Evolutionary conservation across 768 basidiomycete species (phyloP).

Genomic region (Psilocybe sp.): DNA sequence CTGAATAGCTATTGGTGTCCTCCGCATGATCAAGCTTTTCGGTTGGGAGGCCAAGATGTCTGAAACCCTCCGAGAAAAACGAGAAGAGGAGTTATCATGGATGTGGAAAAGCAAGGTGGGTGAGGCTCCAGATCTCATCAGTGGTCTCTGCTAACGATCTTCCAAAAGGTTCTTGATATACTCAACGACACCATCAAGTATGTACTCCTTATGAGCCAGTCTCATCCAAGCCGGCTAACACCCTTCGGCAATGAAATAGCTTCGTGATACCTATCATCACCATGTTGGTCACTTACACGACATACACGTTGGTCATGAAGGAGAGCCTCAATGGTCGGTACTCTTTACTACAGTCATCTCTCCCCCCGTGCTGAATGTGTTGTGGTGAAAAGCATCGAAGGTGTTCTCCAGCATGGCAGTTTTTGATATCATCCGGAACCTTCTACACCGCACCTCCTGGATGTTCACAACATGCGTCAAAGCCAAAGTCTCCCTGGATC

Average conservation of each 20-base stretch:
- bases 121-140: neutral
- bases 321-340: constrained; percentile 20
- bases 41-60: constrained; percentile 64
- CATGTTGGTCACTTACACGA: constrained; percentile 66
- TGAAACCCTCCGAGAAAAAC: constrained; percentile 48
- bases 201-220: neutral
- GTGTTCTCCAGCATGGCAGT: constrained; percentile 58
- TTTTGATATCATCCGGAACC: constrained; percentile 43
- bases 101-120: constrained; percentile 43
- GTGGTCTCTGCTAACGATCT: neutral
- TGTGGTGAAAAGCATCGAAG: constrained; percentile 38
- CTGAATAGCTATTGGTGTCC: constrained; percentile 45
- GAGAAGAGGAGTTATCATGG: constrained; percentile 61
- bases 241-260: constrained; percentile 25
- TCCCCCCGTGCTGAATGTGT: neutral
- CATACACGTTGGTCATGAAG: constrained; percentile 44
- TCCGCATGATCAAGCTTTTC: constrained; percentile 77
- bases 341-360: neutral
- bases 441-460: constrained; percentile 14
- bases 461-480: constrained; percentile 17
- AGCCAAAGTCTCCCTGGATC: constrained; percentile 65
- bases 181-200: constrained; percentile 14
- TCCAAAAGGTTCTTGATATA: constrained; percentile 8
- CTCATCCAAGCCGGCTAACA: neutral
- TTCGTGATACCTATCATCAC: constrained; percentile 61